These are phyloP conservation scores for Aspergillus niger DNA, from an alignment of 2,329 filamentous ascomycete species.

Conservation along the genomic window DNA sequence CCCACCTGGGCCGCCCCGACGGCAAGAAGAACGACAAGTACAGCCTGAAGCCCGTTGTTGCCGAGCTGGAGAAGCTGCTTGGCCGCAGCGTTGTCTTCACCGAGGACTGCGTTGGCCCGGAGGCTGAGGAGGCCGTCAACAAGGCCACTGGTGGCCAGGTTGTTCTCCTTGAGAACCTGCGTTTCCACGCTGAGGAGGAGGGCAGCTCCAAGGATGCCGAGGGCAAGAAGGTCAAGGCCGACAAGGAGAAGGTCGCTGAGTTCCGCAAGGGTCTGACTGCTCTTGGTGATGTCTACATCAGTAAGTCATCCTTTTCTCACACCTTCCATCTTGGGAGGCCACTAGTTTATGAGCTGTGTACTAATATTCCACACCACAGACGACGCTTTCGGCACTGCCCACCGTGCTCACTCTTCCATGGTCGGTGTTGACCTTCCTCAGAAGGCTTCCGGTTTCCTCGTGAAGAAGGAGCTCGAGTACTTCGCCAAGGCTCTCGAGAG, in stretches of 20 bases:
- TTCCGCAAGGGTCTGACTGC: slow-evolving; percentile 95
- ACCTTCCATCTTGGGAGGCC: background rate
- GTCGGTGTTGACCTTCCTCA: slow-evolving; percentile 93
- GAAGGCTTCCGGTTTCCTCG: slow-evolving; percentile 96
- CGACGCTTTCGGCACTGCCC: slow-evolving; percentile 97
- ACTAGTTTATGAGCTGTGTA: background rate
- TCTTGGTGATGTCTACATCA: slow-evolving; percentile 94
- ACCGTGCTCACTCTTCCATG: slow-evolving; percentile 99
- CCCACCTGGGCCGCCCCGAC: slow-evolving; percentile 93
- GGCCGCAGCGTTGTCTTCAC: slow-evolving; percentile 83
- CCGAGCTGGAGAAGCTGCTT: slow-evolving; percentile 88
- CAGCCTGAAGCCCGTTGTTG: slow-evolving; percentile 87
- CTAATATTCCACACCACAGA: slow-evolving; percentile 56
- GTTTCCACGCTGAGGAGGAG: slow-evolving; percentile 98
- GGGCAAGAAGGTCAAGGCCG: slow-evolving; percentile 97
- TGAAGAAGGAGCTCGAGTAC: slow-evolving; percentile 99
- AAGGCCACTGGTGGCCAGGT: slow-evolving; percentile 79
- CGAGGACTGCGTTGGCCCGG: slow-evolving; percentile 83
- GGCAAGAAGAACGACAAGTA: slow-evolving; percentile 89
- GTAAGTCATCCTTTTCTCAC: slow-evolving; percentile 55
- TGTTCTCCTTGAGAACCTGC: slow-evolving; percentile 93
- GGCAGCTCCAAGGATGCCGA: slow-evolving; percentile 90
- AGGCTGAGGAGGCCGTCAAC: slow-evolving; percentile 88
- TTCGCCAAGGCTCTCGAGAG: slow-evolving; percentile 95
- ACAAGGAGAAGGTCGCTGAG: slow-evolving; percentile 85